Percentiles rank a stretch among this genome's conserved stretches.
These are phyloP conservation scores for Dryas integrifolia DNA, from an alignment of 331 rosid species.

Conservation along the genomic window DNA sequence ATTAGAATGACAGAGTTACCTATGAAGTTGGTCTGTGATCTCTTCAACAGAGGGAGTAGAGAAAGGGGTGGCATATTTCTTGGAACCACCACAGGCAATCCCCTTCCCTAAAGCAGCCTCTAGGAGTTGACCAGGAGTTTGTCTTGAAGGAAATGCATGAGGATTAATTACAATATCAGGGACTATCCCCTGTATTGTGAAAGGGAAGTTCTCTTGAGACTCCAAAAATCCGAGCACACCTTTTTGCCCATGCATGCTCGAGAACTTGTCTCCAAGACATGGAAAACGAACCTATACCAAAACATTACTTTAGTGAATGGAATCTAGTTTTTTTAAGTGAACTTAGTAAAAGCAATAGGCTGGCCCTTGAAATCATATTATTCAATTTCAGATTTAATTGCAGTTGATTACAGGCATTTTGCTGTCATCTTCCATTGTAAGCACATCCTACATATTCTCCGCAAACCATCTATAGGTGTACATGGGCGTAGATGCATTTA, in stretches of 20 bases:
- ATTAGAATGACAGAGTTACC: conserved; percentile 39
- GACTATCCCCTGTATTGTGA: conserved; percentile 86
- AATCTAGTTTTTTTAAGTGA: not conserved
- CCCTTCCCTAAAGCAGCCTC: conserved; percentile 98
- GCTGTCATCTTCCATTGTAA: conserved; percentile 1
- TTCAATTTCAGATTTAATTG: not conserved
- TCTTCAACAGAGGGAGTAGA: conserved; percentile 78
- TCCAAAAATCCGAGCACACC: conserved; percentile 93
- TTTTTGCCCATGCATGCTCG: conserved; percentile 98
- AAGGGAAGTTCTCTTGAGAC: conserved; percentile 90
- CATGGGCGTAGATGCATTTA: too few species aligned
- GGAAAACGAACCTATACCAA: conserved; percentile 78
- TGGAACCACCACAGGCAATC: conserved; percentile 62
- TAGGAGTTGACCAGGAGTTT: conserved; percentile 95
- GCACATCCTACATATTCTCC: not conserved
- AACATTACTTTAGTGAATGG: conserved; percentile 1
- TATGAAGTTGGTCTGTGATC: conserved; percentile 86
- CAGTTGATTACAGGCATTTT: not conserved
- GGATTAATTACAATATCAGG: conserved; percentile 97
- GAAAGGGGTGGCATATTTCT: conserved; percentile 82
- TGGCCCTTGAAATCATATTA: not conserved
- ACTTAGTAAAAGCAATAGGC: not conserved
- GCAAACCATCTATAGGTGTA: not conserved
- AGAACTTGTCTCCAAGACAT: conserved; percentile 93
- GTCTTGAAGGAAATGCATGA: conserved; percentile 95